Conservation (phyloP, 2,329 filamentous ascomycete genomes). For the Fusarium siculi region DNA sequence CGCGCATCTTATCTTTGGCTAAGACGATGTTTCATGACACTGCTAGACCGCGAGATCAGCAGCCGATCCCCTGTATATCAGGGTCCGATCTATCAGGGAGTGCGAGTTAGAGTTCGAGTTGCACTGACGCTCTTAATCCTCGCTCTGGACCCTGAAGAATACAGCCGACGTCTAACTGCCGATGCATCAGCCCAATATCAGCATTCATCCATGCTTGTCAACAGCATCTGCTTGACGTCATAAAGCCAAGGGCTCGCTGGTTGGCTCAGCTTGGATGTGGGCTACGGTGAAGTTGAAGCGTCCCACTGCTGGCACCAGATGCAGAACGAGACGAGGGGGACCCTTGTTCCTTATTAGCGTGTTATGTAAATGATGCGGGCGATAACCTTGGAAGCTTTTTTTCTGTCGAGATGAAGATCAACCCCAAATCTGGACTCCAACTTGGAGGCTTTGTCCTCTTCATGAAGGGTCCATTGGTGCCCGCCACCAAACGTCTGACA, state of each 20-base stretch:
- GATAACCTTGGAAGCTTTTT: constrained; percentile 37
- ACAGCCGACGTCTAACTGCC: constrained; percentile 28
- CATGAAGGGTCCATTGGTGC: constrained; percentile 27
- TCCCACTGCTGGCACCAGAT: constrained; percentile 14
- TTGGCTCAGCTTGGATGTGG: constrained; percentile 29
- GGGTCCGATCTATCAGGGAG: constrained; percentile 33
- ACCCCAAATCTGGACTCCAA: constrained; percentile 28
- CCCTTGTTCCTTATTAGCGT: constrained; percentile 38
- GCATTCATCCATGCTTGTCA: constrained; percentile 17
- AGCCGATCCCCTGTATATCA: constrained; percentile 32
- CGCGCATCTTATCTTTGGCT: constrained; percentile 15
- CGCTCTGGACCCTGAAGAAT: constrained; percentile 16
- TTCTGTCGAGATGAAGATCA: constrained; percentile 38
- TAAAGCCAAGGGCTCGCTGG: constrained; percentile 15
- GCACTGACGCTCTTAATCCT: constrained; percentile 3
- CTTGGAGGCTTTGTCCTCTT: constrained; percentile 11
- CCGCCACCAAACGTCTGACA: constrained; percentile 26
- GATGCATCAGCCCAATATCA: constrained; percentile 16
- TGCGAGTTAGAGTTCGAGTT: constrained; percentile 18
- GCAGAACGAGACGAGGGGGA: constrained; percentile 19
- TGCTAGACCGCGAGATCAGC: constrained; percentile 11
- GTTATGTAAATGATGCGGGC: constrained; percentile 19
- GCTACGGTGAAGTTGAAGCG: constrained; percentile 34
- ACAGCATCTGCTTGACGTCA: constrained; percentile 38
- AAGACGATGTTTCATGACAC: constrained; percentile 14